A percentile compares a stretch with the other conserved stretches of the same genome.
Evolutionary conservation across 164 flowering plant species (phyloP).

Genomic region (Nelumbo lutea): DNA sequence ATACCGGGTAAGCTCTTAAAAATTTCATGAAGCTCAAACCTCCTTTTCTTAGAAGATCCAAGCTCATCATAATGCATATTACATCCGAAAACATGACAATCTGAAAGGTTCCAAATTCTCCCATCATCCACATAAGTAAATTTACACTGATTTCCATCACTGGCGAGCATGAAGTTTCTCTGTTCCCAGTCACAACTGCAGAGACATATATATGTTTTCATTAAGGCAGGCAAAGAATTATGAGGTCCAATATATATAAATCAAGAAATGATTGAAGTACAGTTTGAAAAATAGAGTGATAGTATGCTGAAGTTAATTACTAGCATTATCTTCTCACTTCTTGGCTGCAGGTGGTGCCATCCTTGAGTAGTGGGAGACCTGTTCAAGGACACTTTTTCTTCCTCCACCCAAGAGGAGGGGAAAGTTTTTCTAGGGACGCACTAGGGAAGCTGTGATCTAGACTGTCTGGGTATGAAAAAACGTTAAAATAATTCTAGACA

Average conservation of each 20-base stretch:
- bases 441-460: too few species aligned
- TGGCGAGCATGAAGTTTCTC: slow-evolving; percentile 41
- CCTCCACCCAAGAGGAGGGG: too few species aligned
- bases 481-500: too few species aligned
- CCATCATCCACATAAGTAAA: slow-evolving; percentile 13
- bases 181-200: slow-evolving; percentile 84
- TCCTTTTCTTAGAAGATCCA: slow-evolving; percentile 38
- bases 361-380: too few species aligned
- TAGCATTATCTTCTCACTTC: too few species aligned
- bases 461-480: too few species aligned
- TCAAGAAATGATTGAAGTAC: neutral
- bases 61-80: slow-evolving; percentile 36
- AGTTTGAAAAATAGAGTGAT: neutral
- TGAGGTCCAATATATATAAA: neutral
- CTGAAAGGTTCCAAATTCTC: slow-evolving; percentile 50
- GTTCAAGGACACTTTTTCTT: too few species aligned
- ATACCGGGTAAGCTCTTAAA: slow-evolving; percentile 73
- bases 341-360: too few species aligned
- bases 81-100: slow-evolving; percentile 84
- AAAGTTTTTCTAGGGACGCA: too few species aligned
- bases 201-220: slow-evolving; percentile 6
- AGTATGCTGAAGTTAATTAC: neutral
- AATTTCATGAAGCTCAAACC: slow-evolving; percentile 86
- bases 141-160: slow-evolving; percentile 10
- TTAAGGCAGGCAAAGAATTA: neutral